Percentiles rank a stretch among this genome's conserved stretches.
These are phyloP conservation scores for Luvunga scandens DNA, from an alignment of 345 rosid genomes.

Conservation along the genomic window DNA sequence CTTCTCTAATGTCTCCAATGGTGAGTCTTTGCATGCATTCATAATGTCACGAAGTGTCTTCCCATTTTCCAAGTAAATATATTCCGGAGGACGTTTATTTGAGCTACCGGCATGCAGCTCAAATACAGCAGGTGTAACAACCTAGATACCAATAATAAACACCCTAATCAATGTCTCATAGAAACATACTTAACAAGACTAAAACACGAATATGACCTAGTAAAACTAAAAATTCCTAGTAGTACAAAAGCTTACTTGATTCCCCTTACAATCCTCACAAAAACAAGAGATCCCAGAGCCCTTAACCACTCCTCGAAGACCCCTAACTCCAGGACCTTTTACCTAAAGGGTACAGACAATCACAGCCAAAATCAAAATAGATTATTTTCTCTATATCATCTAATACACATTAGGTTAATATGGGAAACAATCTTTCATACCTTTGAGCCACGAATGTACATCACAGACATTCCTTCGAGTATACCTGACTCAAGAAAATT, in stretches of 20 bases:
- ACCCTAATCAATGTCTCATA: background rate
- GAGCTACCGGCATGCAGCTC: slow-evolving; percentile 87
- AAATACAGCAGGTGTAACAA: slow-evolving; percentile 49
- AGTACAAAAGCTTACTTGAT: slow-evolving; percentile 40
- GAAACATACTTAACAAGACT: background rate
- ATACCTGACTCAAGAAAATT: slow-evolving; percentile 72
- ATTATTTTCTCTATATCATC: background rate
- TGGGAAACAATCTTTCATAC: slow-evolving; percentile 30
- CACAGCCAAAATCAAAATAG: background rate
- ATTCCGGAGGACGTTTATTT: slow-evolving; percentile 84
- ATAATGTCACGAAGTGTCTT: slow-evolving; percentile 77
- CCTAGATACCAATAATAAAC: slow-evolving; percentile 36
- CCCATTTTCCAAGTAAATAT: slow-evolving; percentile 72
- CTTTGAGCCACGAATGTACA: slow-evolving; percentile 62
- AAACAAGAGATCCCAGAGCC: slow-evolving; percentile 73
- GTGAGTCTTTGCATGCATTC: slow-evolving; percentile 64
- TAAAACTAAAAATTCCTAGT: background rate
- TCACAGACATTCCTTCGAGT: slow-evolving; percentile 69
- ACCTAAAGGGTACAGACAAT: slow-evolving; percentile 25
- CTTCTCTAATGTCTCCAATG: slow-evolving; percentile 60
- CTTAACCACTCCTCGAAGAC: slow-evolving; percentile 58
- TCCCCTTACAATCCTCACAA: slow-evolving; percentile 64
- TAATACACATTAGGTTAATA: background rate
- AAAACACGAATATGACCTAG: background rate
- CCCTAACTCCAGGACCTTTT: slow-evolving; percentile 41